Evolutionary conservation across 1,284 basidiomycete species (phyloP), one percentile per base, ranked within the genome.

Genomic region (Austroboletus novae-zelandiae): DNA sequence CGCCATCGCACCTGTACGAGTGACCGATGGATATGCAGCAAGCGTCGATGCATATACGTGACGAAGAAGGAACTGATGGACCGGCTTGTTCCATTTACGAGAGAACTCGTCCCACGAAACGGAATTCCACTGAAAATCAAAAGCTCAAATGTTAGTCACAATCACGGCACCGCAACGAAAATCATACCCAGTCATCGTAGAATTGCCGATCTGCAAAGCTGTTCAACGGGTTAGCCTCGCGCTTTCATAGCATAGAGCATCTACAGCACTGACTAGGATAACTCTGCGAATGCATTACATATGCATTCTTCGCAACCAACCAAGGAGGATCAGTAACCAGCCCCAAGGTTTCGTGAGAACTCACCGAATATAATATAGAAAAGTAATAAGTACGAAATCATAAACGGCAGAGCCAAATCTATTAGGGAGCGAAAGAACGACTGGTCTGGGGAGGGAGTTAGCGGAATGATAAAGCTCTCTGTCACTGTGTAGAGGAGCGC

Each of bases 81-180:
- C 87, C 9, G 85, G 80, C 60, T 90, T 92, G 74, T 97, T 97
- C 94, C 94, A 97, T 72, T 95, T 94, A 43, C 94, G 84, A 7
- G 92, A 89, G 70, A 97, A 99, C 67, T 98, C 93, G 64, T 98
- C 97, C 89, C 92, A 96, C 3, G 89, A 90, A 0, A 89, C 94
- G 1, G 92, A 91, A 72, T 98, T 99, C 96, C 96, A 98, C 89
- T 82, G 15, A 29, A 34, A 13, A 42, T 17, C 25, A 43, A n/a
- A 29, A 14, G 18, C 17, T 7, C 25, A 47, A 6, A 14, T 23
- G 50, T 34, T 51, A 32, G 20, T 48, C 30, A 42, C 43, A 27
- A 27, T 27, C 13, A 48, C 10, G 9, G 9, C 20, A 20, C n/a
- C 20, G n/a, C 10, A 30, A 11, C 10, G 17, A 23, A n/a, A 39